These are phyloP conservation scores for Calocybe gangraenosa DNA, from an alignment of 768 basidiomycete genomes.

Conservation along the genomic window DNA sequence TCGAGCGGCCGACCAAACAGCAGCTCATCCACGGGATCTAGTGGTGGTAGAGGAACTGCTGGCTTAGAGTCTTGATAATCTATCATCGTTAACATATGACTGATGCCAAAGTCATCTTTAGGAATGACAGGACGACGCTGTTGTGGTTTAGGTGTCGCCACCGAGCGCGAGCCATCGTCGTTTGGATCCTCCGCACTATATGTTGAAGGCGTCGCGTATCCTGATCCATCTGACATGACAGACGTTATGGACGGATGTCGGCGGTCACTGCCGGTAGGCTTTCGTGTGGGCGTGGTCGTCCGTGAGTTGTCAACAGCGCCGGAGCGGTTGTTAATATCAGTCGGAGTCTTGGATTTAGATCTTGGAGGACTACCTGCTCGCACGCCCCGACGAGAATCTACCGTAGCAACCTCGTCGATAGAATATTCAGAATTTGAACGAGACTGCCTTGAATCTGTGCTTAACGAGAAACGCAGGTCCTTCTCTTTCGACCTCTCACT, in stretches of 20 bases:
- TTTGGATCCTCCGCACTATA: constrained; percentile 19
- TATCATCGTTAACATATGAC: constrained; percentile 85
- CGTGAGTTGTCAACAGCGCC: constrained; percentile 12
- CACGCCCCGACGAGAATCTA: constrained; percentile 24
- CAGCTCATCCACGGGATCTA: constrained; percentile 68
- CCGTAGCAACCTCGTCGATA: constrained; percentile 33
- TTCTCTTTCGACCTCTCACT: constrained; percentile 48
- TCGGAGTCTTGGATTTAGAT: constrained; percentile 23
- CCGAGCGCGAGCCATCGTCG: constrained; percentile 20
- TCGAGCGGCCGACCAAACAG: constrained; percentile 68
- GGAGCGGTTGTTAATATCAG: constrained; percentile 9
- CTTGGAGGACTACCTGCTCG: constrained; percentile 38
- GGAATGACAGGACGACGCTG: constrained; percentile 48
- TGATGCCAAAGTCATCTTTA: constrained; percentile 84
- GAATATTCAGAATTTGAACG: constrained; percentile 57
- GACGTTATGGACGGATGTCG: constrained; percentile 74
- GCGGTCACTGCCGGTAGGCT: constrained; percentile 23
- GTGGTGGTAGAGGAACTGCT: constrained; percentile 24
- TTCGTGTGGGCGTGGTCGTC: constrained; percentile 33
- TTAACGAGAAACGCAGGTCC: constrained; percentile 22
- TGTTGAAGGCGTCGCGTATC: constrained; percentile 38
- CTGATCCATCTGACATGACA: constrained; percentile 61
- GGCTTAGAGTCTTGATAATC: constrained; percentile 54
- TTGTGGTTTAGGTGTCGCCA: constrained; percentile 30
- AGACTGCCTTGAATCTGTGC: constrained; percentile 30